Evolutionary conservation across 1,284 basidiomycete species (phyloP).

Genomic region (Ganoderma meredithae): DNA sequence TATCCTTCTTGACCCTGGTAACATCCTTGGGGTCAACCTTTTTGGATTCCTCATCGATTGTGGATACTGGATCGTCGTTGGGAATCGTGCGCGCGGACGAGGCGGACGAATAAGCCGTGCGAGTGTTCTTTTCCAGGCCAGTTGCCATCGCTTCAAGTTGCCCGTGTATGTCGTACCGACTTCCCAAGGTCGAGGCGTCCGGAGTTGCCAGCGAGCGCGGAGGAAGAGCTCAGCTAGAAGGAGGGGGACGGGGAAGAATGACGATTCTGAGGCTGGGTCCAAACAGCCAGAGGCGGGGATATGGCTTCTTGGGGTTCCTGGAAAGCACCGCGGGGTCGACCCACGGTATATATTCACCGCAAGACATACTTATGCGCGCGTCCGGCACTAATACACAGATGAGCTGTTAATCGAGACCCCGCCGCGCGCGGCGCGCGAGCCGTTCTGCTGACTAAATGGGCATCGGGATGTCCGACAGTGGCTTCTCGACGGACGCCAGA

Average conservation of each 20-base stretch:
- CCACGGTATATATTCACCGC: background rate
- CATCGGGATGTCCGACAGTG: background rate
- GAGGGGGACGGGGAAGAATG: background rate
- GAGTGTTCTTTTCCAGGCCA: background rate
- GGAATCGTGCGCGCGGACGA: slow-evolving; percentile 14
- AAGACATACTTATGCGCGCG: background rate
- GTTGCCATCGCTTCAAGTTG: background rate
- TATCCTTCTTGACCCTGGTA: background rate
- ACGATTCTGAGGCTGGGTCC: background rate
- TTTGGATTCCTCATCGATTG: slow-evolving; percentile 4
- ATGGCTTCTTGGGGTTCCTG: background rate
- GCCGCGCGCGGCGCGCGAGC: background rate
- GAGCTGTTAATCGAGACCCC: background rate
- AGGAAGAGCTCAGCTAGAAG: background rate
- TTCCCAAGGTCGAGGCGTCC: background rate
- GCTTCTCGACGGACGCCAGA: background rate
- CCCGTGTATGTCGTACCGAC: background rate
- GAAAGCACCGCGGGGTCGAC: background rate
- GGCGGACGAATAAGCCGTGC: slow-evolving; percentile 1
- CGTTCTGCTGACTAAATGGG: background rate
- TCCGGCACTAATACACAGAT: background rate
- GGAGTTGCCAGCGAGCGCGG: background rate
- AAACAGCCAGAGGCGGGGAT: background rate
- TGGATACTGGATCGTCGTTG: background rate
- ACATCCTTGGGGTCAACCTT: background rate